These are phyloP conservation scores for Colletotrichum cordylinicola DNA, from an alignment of 2,329 filamentous ascomycete genomes.

Conservation along the genomic window DNA sequence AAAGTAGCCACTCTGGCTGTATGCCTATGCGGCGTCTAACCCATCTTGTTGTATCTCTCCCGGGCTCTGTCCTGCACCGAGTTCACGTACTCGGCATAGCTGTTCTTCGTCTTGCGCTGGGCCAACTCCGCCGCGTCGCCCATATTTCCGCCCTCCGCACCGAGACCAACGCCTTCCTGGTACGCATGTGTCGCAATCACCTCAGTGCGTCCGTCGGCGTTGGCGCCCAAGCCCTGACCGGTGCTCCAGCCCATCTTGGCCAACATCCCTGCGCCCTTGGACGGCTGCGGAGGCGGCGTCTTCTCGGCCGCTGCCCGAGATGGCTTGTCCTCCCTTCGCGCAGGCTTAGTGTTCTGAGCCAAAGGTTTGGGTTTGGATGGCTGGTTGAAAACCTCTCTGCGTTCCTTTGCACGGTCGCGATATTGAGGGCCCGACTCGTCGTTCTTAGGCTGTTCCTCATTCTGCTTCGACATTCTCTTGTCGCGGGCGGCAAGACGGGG, in stretches of 20 bases:
- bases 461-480: slow-evolving; percentile 37
- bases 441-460: slow-evolving; percentile 26
- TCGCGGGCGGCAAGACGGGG: slow-evolving; percentile 40
- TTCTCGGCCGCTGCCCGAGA: slow-evolving; percentile 27
- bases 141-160: slow-evolving; percentile 71
- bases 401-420: slow-evolving; percentile 72
- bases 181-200: slow-evolving; percentile 71
- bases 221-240: slow-evolving; percentile 69
- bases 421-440: slow-evolving; percentile 46
- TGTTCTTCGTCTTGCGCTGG: slow-evolving; percentile 63
- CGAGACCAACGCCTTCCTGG: slow-evolving; percentile 71
- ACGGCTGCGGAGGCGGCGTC: slow-evolving; percentile 43
- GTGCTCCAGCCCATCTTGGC: slow-evolving; percentile 77
- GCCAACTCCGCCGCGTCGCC: slow-evolving; percentile 72
- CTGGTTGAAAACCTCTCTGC: slow-evolving; percentile 67
- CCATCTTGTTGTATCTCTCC: slow-evolving; percentile 67
- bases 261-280: slow-evolving; percentile 71
- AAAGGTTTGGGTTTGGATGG: slow-evolving; percentile 54
- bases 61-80: slow-evolving; percentile 71
- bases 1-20: neutral
- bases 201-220: slow-evolving; percentile 66
- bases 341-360: slow-evolving; percentile 29
- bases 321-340: slow-evolving; percentile 37
- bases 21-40: neutral
- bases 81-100: slow-evolving; percentile 67